A percentile compares a stretch with the other conserved stretches of the same genome.
Evolutionary conservation across 2,329 filamentous ascomycete species (phyloP).

Genomic region (Nigrospora oryzae): DNA sequence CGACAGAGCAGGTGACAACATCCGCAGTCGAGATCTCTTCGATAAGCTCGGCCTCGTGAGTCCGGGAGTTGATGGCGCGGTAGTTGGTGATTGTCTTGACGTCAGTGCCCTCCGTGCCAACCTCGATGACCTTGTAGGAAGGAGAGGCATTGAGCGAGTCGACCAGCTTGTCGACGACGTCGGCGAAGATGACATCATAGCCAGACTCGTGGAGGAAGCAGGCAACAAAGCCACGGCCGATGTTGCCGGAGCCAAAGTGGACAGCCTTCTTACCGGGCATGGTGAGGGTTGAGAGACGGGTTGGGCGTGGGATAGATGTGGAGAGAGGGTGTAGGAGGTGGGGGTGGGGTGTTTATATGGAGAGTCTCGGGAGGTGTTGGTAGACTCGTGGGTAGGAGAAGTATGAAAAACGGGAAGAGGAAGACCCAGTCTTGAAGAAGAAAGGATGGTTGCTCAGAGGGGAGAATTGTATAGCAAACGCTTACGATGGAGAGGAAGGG

Average conservation of each 20-base stretch:
- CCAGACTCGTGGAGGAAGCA: conserved; percentile 92
- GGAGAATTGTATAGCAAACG: too few relatives aligned
- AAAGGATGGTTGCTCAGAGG: too few relatives aligned
- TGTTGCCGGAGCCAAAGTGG: conserved; percentile 82
- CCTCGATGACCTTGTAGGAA: conserved; percentile 88
- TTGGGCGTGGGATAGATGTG: too few relatives aligned
- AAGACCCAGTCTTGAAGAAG: too few relatives aligned
- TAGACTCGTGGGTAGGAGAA: too few relatives aligned
- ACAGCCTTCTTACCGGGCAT: conserved; percentile 38
- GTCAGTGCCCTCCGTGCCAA: conserved; percentile 73
- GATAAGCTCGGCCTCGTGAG: conserved; percentile 71
- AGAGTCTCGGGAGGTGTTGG: too few relatives aligned
- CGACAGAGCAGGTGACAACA: conserved; percentile 92
- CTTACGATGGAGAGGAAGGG: too few relatives aligned
- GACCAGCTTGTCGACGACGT: conserved; percentile 82
- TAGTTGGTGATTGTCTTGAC: conserved; percentile 88
- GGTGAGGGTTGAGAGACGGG: too few relatives aligned
- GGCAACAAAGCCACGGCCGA: conserved; percentile 77
- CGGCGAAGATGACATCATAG: conserved; percentile 93
- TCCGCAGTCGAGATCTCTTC: conserved; percentile 82
- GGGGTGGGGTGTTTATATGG: too few relatives aligned
- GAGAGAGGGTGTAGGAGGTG: too few relatives aligned
- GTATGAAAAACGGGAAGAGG: too few relatives aligned
- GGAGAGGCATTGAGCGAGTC: conserved; percentile 65
- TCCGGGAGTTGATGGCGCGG: conserved; percentile 91